Percentiles rank a stretch among this genome's conserved stretches.
phyloP scores from a whole-genome alignment of 2,329 filamentous ascomycete species.

The Penicillium sp. region DNA sequence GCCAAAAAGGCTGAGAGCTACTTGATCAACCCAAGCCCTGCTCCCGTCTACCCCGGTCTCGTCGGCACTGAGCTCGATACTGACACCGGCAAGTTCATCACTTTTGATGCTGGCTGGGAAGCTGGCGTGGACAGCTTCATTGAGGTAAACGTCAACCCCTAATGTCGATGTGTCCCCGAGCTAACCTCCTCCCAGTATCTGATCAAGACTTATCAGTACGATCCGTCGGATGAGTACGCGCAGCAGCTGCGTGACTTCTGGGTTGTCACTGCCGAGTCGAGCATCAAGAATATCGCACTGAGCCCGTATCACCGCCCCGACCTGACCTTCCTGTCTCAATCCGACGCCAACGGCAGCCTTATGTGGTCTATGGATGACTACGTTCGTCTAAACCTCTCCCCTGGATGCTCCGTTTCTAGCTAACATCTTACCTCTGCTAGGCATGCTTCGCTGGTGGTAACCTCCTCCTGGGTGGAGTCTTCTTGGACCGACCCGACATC shows the following conservation, averaged over 20 bases:
- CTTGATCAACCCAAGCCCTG: constrained; percentile 21
- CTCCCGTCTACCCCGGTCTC: constrained; percentile 20
- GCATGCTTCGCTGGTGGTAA: constrained; percentile 26
- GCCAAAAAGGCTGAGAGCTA: constrained; percentile 19
- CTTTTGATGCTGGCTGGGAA: constrained; percentile 24
- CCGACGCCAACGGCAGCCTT: constrained; percentile 19
- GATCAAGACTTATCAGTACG: constrained; percentile 24
- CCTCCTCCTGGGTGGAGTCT: constrained; percentile 20
- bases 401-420: not conserved
- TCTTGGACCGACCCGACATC: constrained; percentile 25
- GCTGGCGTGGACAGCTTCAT: constrained; percentile 24
- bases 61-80: constrained; percentile 22
- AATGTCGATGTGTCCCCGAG: not conserved
- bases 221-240: constrained; percentile 9
- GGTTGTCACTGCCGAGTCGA: constrained; percentile 20
- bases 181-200: constrained; percentile 17
- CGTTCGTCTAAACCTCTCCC: constrained; percentile 1
- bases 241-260: constrained; percentile 20
- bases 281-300: constrained; percentile 17
- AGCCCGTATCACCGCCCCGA: constrained; percentile 18
- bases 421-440: not conserved
- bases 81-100: constrained; percentile 22
- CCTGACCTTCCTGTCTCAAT: constrained; percentile 20
- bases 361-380: constrained; percentile 25
- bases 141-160: constrained; percentile 12